Percentiles rank a stretch among this genome's conserved stretches.
These are phyloP conservation scores for Fraxinus pennsylvanica DNA, from an alignment of 257 asterid genomes.

Conservation along the genomic window DNA sequence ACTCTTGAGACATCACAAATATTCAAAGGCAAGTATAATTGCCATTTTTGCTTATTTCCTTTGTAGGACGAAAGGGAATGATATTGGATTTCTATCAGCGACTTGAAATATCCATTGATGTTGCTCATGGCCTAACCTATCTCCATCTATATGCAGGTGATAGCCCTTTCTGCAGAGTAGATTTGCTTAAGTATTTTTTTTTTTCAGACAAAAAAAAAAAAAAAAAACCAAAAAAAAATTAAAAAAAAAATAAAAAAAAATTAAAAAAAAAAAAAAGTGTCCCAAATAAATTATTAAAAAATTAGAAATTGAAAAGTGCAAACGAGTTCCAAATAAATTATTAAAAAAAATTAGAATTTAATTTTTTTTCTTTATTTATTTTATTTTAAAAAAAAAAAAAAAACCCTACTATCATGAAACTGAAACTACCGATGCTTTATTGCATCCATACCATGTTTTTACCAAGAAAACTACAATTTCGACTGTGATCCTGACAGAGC, in stretches of 20 bases:
- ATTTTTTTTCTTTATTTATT: too few relatives aligned
- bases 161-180: slow-evolving; percentile 15
- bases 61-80: slow-evolving; percentile 67
- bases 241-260: too few relatives aligned
- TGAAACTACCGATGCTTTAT: background rate
- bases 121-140: slow-evolving; percentile 91
- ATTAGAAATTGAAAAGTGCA: too few relatives aligned
- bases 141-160: slow-evolving; percentile 96
- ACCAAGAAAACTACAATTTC: background rate
- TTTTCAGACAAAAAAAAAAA: too few relatives aligned
- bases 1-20: slow-evolving; percentile 17
- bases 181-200: slow-evolving; percentile 20
- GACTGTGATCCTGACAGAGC: slow-evolving; percentile 4
- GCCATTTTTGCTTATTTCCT: slow-evolving; percentile 28
- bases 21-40: slow-evolving; percentile 1
- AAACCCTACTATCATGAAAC: background rate
- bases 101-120: slow-evolving; percentile 87
- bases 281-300: too few relatives aligned
- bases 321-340: too few relatives aligned
- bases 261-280: too few relatives aligned
- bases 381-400: too few relatives aligned
- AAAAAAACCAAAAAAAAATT: too few relatives aligned
- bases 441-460: background rate
- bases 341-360: too few relatives aligned
- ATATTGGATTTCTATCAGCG: slow-evolving; percentile 88